These are phyloP conservation scores for Saccharomycopsis sp. DNA, from an alignment of 805 yeast species.

Conservation along the genomic window DNA sequence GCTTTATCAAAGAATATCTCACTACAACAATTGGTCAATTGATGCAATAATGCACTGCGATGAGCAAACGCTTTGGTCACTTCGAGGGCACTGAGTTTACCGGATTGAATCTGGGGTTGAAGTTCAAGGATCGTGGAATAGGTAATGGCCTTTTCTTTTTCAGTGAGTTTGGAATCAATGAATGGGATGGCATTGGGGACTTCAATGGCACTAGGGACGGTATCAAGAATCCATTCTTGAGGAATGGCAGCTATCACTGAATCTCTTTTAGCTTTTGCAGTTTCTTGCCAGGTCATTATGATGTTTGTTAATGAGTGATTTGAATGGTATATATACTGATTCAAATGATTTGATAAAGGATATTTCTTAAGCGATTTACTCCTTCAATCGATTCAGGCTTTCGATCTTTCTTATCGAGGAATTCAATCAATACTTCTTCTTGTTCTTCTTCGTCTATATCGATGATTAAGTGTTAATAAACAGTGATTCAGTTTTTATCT, in stretches of 20 bases:
- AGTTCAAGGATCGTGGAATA: conserved; percentile 21
- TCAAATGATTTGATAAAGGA: too few relatives aligned
- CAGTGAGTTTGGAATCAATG: conserved; percentile 21
- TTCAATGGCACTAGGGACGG: conserved; percentile 18
- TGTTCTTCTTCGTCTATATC: too few relatives aligned
- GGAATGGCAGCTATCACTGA: conserved; percentile 22
- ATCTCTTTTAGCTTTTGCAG: conserved; percentile 18
- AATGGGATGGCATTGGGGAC: conserved; percentile 21
- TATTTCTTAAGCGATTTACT: too few relatives aligned
- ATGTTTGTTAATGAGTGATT: not conserved
- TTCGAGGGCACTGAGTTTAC: conserved; percentile 35
- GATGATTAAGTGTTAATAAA: too few relatives aligned
- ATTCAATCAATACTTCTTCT: too few relatives aligned
- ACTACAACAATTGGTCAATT: conserved; percentile 34
- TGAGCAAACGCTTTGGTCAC: conserved; percentile 52
- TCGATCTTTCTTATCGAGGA: too few relatives aligned
- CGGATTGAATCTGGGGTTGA: conserved; percentile 14
- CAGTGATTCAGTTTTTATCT: too few relatives aligned
- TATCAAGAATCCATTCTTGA: conserved; percentile 23
- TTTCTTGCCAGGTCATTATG: conserved; percentile 21
- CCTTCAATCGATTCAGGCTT: too few relatives aligned
- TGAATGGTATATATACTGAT: too few relatives aligned
- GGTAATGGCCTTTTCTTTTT: conserved; percentile 22
- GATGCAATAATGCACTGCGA: conserved; percentile 53
- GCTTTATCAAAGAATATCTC: conserved; percentile 51